Conservation (phyloP, 768 basidiomycete species). For the Lactarius sp. region DNA sequence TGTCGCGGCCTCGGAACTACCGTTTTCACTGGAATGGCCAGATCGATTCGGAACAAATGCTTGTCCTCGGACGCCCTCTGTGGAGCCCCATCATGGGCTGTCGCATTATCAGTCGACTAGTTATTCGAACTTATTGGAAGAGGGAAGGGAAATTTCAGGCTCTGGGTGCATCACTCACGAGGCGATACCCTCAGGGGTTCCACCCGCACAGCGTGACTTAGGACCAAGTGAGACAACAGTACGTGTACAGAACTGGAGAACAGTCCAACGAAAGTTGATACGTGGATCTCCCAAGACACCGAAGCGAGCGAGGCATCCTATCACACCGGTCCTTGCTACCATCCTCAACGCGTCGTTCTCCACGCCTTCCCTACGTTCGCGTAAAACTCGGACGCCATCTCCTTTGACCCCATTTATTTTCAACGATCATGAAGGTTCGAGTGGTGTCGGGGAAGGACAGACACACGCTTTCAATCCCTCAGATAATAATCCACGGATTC, state of each 20-base stretch:
- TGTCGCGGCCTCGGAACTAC: background rate
- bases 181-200: background rate
- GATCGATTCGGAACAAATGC: background rate
- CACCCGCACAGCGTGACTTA: background rate
- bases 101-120: background rate
- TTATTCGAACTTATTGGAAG: background rate
- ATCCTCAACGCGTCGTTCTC: background rate
- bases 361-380: background rate
- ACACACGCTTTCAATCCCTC: background rate
- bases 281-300: background rate
- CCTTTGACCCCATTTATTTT: background rate
- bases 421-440: background rate
- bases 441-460: background rate
- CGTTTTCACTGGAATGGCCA: background rate
- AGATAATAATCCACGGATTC: background rate
- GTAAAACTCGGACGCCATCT: background rate
- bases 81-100: background rate
- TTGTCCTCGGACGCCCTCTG: background rate
- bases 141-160: background rate
- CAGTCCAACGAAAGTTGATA: background rate
- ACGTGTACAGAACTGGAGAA: background rate
- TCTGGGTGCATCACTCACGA: background rate
- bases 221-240: conserved; percentile 2
- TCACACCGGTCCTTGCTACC: background rate
- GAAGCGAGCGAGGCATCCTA: background rate